phyloP scores from a whole-genome alignment of 202 grass and related monocot species.

The Panicum hallii region DNA sequence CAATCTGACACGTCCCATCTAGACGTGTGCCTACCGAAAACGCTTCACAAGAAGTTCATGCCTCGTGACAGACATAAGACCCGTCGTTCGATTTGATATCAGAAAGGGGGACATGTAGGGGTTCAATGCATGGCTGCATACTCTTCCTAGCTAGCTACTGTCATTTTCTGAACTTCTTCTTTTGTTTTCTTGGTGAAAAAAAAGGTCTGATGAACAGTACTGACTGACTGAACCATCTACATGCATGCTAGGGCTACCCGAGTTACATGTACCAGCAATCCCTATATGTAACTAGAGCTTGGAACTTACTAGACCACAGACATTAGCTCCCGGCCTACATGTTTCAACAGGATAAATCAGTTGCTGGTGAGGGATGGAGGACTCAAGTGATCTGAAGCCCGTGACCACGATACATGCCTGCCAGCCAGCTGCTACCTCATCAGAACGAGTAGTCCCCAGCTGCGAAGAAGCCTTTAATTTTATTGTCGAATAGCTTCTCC shows the following conservation, averaged over 20 bases:
- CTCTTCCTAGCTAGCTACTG: neutral
- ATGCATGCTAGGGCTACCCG: neutral
- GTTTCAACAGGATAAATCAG: neutral
- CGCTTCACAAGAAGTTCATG: conserved; percentile 6
- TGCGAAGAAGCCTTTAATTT: neutral
- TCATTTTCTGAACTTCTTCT: conserved; percentile 19
- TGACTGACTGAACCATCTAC: neutral
- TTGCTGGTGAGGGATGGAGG: conserved; percentile 5
- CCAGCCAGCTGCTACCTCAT: neutral
- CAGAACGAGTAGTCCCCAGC: neutral
- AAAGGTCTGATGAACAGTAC: neutral
- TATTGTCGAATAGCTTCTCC: neutral
- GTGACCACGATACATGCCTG: conserved; percentile 31
- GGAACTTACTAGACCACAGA: neutral
- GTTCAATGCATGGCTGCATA: neutral
- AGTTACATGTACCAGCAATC: neutral
- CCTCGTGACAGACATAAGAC: conserved; percentile 50
- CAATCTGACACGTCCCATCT: conserved; percentile 18
- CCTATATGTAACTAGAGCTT: neutral
- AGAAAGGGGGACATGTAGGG: conserved; percentile 31
- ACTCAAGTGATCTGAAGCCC: conserved; percentile 52
- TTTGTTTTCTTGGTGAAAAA: neutral
- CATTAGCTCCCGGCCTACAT: too few species aligned
- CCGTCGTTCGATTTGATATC: conserved; percentile 33
- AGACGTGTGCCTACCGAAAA: conserved; percentile 10